These are phyloP conservation scores for Dalbergia oliveri DNA, from an alignment of 306 rosid genomes.

Conservation along the genomic window DNA sequence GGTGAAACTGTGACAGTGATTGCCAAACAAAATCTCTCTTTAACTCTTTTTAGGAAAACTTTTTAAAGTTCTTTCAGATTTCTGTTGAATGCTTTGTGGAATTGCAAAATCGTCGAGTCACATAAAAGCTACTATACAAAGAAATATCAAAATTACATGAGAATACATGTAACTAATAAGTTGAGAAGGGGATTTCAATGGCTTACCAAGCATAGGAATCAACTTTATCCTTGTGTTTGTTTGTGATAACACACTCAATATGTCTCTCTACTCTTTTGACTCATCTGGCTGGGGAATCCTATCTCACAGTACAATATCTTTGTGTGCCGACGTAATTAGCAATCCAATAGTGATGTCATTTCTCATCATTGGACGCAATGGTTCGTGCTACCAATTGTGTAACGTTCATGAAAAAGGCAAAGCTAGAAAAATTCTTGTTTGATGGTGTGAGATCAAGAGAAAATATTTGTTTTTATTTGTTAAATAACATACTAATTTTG, in stretches of 20 bases:
- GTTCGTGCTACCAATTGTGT: constrained; percentile 4
- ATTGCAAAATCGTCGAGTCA: constrained; percentile 51
- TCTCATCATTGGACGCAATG: constrained; percentile 30
- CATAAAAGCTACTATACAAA: constrained; percentile 21
- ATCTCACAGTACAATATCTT: constrained; percentile 34
- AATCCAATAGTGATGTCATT: constrained; percentile 40
- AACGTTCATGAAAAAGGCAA: background rate
- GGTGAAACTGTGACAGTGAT: constrained; percentile 49
- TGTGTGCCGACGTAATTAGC: constrained; percentile 23
- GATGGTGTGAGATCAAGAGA: too few relatives aligned
- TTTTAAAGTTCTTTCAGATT: constrained; percentile 41
- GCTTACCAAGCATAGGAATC: constrained; percentile 53
- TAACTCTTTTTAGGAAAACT: constrained; percentile 46
- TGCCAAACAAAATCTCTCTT: constrained; percentile 45
- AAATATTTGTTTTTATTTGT: too few relatives aligned
- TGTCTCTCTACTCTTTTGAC: constrained; percentile 70
- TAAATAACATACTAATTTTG: too few relatives aligned
- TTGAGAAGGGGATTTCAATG: constrained; percentile 42
- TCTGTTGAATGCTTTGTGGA: background rate
- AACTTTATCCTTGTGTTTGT: constrained; percentile 55
- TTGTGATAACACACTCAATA: constrained; percentile 58
- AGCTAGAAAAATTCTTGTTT: too few relatives aligned
- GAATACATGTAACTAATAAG: constrained; percentile 31
- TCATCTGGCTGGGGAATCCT: constrained; percentile 34
- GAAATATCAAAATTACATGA: constrained; percentile 35